These are phyloP conservation scores for Vigna trinervia DNA, from an alignment of 306 rosid species.

Conservation along the genomic window DNA sequence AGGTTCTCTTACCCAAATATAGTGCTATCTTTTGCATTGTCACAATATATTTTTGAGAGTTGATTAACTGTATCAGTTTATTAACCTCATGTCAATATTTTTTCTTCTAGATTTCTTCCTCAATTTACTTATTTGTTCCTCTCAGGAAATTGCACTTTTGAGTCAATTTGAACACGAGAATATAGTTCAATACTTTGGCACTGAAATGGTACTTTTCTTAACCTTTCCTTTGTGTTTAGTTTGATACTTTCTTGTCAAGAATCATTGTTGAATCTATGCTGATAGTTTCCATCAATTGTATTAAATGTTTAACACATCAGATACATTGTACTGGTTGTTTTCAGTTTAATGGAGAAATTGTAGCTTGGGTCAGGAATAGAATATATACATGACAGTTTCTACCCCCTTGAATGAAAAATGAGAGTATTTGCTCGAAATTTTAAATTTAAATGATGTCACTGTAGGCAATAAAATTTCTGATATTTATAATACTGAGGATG, in stretches of 20 bases:
- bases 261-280: constrained; percentile 18
- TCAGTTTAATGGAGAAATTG: neutral
- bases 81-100: constrained; percentile 15
- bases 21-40: neutral
- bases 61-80: neutral
- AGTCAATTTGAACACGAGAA: constrained; percentile 87
- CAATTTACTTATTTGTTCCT: constrained; percentile 21
- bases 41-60: neutral
- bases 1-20: constrained; percentile 1
- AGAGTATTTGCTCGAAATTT: constrained; percentile 4
- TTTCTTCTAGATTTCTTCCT: constrained; percentile 23
- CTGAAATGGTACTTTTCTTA: constrained; percentile 61
- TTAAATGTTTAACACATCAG: constrained; percentile 7
- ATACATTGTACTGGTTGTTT: constrained; percentile 12
- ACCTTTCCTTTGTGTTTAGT: constrained; percentile 14
- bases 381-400: neutral
- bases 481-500: neutral
- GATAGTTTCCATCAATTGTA: constrained; percentile 26
- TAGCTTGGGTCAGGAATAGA: constrained; percentile 12
- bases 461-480: constrained; percentile 19
- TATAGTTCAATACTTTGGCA: constrained; percentile 81
- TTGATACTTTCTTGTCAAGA: constrained; percentile 21
- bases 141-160: constrained; percentile 83
- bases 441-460: neutral
- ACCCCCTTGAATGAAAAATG: neutral